Conservation (phyloP, 495 filamentous ascomycete species). For the Mycothermus thermophilus region DNA sequence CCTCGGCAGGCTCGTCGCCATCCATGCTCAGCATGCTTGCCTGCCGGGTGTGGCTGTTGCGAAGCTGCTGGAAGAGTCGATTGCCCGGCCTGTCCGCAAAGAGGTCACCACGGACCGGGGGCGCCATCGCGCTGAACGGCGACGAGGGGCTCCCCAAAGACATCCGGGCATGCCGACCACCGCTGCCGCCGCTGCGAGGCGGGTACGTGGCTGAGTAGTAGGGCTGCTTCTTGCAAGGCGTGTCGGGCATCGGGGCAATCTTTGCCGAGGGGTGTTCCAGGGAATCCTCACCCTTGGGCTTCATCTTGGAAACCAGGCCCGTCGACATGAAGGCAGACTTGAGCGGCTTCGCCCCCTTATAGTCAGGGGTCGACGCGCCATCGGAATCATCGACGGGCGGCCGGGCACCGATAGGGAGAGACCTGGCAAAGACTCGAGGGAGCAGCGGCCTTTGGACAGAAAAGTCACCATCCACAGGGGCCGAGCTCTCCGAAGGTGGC, state of each 20-base stretch:
- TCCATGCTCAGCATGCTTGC: conserved; percentile 67
- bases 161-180: conserved; percentile 25
- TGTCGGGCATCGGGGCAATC: conserved; percentile 58
- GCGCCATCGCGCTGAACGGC: conserved; percentile 45
- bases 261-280: conserved; percentile 22
- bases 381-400: conserved; percentile 34
- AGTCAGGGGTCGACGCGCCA: conserved; percentile 69
- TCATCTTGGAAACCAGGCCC: conserved; percentile 79
- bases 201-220: conserved; percentile 51
- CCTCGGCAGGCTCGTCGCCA: conserved; percentile 51
- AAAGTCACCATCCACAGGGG: no score
- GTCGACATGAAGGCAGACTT: conserved; percentile 88
- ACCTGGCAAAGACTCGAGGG: conserved; percentile 60
- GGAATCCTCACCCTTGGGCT: no score
- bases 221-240: conserved; percentile 76
- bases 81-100: conserved; percentile 36
- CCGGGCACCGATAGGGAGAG: conserved; percentile 50
- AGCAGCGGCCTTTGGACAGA: conserved; percentile 29
- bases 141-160: conserved; percentile 38
- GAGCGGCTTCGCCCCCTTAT: conserved; percentile 67
- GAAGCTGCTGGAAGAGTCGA: conserved; percentile 26
- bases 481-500: no score
- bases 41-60: conserved; percentile 39
- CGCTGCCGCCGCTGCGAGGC: conserved; percentile 40
- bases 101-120: conserved; percentile 23